A percentile compares a stretch with the other conserved stretches of the same genome.
These are phyloP conservation scores for Tetradesmus obliquus DNA, from an alignment of 139 green algal genomes.

Conservation along the genomic window DNA sequence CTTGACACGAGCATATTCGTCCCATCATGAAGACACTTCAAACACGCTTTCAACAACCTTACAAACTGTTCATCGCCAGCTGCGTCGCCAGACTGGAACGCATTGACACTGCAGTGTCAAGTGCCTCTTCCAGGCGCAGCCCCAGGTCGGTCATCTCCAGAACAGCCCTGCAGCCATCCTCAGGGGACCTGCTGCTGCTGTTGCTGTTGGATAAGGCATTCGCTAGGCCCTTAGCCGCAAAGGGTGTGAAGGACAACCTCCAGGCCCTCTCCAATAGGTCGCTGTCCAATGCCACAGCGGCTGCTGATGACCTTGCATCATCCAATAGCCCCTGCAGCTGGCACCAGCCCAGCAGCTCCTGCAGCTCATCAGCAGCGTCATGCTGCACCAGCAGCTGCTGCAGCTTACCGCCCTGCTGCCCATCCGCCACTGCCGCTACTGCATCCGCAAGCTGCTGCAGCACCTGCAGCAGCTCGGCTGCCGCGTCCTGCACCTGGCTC, in stretches of 20 bases:
- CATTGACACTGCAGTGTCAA: not conserved
- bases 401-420: not conserved
- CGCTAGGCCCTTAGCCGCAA: not conserved
- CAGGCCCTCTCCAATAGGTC: not conserved
- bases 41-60: not conserved
- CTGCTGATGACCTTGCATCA: not conserved
- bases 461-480: not conserved
- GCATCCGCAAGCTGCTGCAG: conserved; percentile 5
- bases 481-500: not conserved
- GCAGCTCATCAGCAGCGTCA: not conserved
- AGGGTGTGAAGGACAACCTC: not conserved
- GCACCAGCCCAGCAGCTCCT: conserved; percentile 7
- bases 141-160: not conserved
- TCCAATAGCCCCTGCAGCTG: not conserved
- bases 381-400: not conserved
- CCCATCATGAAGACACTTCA: no score
- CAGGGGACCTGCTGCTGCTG: not conserved
- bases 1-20: no score
- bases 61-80: not conserved
- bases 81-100: not conserved
- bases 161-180: not conserved
- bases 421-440: not conserved
- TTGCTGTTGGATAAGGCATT: not conserved
- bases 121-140: not conserved
- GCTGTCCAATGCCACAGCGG: not conserved